Evolutionary conservation across 225 moss, liverwort and hornwort genomes (phyloP), one percentile per base, ranked within the genome.

Genomic region (Thuidium tamariscinum): DNA sequence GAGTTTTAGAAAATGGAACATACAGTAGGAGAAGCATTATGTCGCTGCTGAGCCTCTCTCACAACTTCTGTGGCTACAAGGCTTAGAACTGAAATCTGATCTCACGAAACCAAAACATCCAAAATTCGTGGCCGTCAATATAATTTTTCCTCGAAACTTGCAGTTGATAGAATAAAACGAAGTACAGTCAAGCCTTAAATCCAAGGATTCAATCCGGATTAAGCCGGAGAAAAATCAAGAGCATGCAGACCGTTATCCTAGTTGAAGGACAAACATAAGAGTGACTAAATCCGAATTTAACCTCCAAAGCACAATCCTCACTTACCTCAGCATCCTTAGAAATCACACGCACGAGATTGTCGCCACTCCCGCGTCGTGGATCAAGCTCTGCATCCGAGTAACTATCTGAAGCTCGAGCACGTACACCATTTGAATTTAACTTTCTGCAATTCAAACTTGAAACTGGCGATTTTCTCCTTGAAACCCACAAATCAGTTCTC

Each of bases 61-160:
- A 99, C 97, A 76, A 99, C 93, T 55, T 95, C 95, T 73, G 98
- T 99, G 66, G 96, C 97, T 62, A 97, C 97, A 83, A 99, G 89
- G 82, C 96, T 92, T 60, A 99, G 77, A 44, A 99, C 94, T 77
- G 97, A 95, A 27, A 99, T 96, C 98, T 99, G 91, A 77, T 86
- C 77, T 30, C 84, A 82, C 76, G 87, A 19, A 22, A 67, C 25
- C 80, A 86, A 74, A 18, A 68, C 54, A 75, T 73, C 22, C 63
- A 77, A 67, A 83, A 54, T 26, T n/a, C 62, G 66, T 16, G 39
- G 68, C 26, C 79, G 80, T 55, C 49, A 60, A 23, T 54, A 76
- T 11, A 76, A 55, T 34, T n/a, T 69, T 56, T 74, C 75, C 69
- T 68, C 76, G 32, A 54, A 26, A 64, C 14, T 74, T 44, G 74